A percentile compares a stretch with the other conserved stretches of the same genome.
These are phyloP conservation scores for Aureobasidium musti DNA, from an alignment of 2,329 filamentous ascomycete species.

Conservation along the genomic window DNA sequence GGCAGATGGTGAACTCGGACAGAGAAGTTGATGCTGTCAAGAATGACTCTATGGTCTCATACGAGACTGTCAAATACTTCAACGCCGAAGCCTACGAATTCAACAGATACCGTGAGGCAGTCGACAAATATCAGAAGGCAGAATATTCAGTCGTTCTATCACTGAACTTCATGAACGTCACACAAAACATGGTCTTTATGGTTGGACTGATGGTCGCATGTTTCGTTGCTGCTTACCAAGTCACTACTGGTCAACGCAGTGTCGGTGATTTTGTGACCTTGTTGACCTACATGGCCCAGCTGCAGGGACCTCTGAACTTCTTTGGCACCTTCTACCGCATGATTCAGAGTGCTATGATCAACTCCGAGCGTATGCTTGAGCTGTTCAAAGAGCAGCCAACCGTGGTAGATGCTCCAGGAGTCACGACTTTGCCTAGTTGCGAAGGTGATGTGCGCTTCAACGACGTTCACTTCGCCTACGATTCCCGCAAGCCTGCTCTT, in stretches of 20 bases:
- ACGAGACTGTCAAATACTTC: slow-evolving; percentile 75
- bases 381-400: slow-evolving; percentile 95
- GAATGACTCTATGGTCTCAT: slow-evolving; percentile 98
- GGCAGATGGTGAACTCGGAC: slow-evolving; percentile 92
- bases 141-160: slow-evolving; percentile 60
- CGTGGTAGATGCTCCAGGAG: slow-evolving; percentile 74
- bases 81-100: slow-evolving; percentile 63
- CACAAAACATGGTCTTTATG: slow-evolving; percentile 65
- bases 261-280: slow-evolving; percentile 71
- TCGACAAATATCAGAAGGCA: slow-evolving; percentile 59
- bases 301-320: slow-evolving; percentile 70
- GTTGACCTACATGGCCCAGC: slow-evolving; percentile 72
- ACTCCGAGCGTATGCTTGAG: slow-evolving; percentile 90
- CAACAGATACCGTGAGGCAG: slow-evolving; percentile 58
- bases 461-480: slow-evolving; percentile 88
- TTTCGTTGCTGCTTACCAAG: slow-evolving; percentile 70
- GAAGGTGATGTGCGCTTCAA: slow-evolving; percentile 83
- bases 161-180: slow-evolving; percentile 61
- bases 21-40: slow-evolving; percentile 96
- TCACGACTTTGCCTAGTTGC: slow-evolving; percentile 65
- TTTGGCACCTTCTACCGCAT: slow-evolving; percentile 94
- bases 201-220: slow-evolving; percentile 66
- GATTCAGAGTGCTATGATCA: slow-evolving; percentile 96
- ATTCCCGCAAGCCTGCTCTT: slow-evolving; percentile 79
- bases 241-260: slow-evolving; percentile 61